Evolutionary conservation across 2,329 filamentous ascomycete genomes (phyloP).

Genomic region (Exophiala mesophila): DNA sequence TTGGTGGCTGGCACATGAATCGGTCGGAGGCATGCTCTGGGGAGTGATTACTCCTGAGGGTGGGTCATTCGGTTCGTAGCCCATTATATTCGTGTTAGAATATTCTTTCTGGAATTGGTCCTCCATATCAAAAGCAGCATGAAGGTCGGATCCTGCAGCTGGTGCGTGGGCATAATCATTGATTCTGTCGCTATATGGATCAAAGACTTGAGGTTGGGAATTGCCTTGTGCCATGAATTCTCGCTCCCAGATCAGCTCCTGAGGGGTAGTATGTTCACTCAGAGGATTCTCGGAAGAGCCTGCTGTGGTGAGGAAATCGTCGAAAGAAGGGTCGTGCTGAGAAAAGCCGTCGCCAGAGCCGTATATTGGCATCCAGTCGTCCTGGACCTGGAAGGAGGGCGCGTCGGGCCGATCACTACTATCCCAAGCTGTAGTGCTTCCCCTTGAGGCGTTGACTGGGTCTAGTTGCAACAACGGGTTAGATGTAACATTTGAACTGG

Average conservation of each 20-base stretch:
- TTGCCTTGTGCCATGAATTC: conserved; percentile 16
- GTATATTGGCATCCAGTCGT: conserved; percentile 1
- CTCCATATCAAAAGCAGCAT: conserved; percentile 6
- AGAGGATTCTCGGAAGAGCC: conserved; percentile 21
- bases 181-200: conserved; percentile 4
- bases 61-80: conserved; percentile 7
- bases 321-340: conserved; percentile 19
- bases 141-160: conserved; percentile 5
- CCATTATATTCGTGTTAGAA: conserved; percentile 13
- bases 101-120: conserved; percentile 10
- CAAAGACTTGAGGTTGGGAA: conserved; percentile 13
- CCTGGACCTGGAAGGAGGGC: too few relatives aligned
- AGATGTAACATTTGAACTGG: neutral
- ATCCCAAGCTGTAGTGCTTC: too few relatives aligned
- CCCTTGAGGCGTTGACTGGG: too few relatives aligned
- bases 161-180: conserved; percentile 5
- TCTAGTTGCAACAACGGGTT: too few relatives aligned
- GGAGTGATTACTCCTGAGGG: neutral
- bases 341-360: conserved; percentile 16
- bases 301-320: conserved; percentile 22
- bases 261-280: conserved; percentile 25
- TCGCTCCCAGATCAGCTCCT: conserved; percentile 23
- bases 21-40: too few relatives aligned
- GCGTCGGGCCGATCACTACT: too few relatives aligned
- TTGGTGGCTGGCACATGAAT: too few relatives aligned